These are phyloP conservation scores for Fusarium multiceps DNA, from an alignment of 2,329 filamentous ascomycete species.

Conservation along the genomic window DNA sequence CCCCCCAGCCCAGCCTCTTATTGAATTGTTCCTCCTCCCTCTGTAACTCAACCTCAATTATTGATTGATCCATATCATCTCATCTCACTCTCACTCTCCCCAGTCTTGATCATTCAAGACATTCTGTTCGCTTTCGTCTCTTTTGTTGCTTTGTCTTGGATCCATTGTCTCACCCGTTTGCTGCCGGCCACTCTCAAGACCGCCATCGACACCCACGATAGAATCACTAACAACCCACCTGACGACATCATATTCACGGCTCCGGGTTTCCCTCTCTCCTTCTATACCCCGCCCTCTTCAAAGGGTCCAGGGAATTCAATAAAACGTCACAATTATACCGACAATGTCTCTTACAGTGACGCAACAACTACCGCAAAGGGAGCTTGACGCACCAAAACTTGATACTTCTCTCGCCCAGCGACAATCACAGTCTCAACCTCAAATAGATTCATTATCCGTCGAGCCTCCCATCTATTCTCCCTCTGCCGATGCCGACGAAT, in stretches of 20 bases:
- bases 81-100: neutral
- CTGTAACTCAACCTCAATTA: slow-evolving; percentile 29
- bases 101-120: slow-evolving; percentile 21
- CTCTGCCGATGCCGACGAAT: slow-evolving; percentile 41
- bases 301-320: slow-evolving; percentile 41
- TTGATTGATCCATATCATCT: slow-evolving; percentile 21
- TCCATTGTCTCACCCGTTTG: slow-evolving; percentile 29
- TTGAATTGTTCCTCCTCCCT: slow-evolving; percentile 21
- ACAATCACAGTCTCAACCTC: slow-evolving; percentile 34
- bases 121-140: slow-evolving; percentile 40
- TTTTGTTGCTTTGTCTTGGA: slow-evolving; percentile 41
- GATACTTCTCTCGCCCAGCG: slow-evolving; percentile 34
- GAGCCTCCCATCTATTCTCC: slow-evolving; percentile 44
- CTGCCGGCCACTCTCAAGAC: slow-evolving; percentile 37
- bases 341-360: slow-evolving; percentile 44
- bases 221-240: slow-evolving; percentile 9
- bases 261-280: slow-evolving; percentile 8
- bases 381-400: slow-evolving; percentile 37
- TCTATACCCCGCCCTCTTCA: slow-evolving; percentile 24
- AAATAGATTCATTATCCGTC: slow-evolving; percentile 45
- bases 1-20: slow-evolving; percentile 29
- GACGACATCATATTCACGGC: slow-evolving; percentile 35
- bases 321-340: slow-evolving; percentile 26
- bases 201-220: slow-evolving; percentile 23
- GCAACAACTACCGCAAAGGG: slow-evolving; percentile 35